Base-by-base conservation (phyloP, 2,329 filamentous ascomycete species). In the Neonectria neomacrospora region DNA sequence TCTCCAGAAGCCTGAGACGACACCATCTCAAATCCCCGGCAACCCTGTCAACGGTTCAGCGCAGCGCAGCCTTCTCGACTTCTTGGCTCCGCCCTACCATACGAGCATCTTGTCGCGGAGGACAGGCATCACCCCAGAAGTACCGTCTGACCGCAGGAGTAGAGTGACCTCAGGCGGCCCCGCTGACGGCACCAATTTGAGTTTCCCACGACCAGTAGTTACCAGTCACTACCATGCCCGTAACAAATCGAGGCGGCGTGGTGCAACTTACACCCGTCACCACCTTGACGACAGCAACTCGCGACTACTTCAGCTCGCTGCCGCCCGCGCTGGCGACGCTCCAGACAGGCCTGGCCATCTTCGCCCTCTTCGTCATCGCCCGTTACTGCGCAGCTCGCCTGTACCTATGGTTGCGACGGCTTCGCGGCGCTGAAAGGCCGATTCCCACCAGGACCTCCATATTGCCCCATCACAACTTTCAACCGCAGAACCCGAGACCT, bases 311-410 rank as follows among this genome's bases (percentile, higher is more conserved):
- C 63, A 77, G 64, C 58, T 63, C 58, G 66, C 70, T 75, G 53
- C 66, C 69, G 61, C 75, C 76, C 75, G 65, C 73, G 54, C 68
- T 73, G 60, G 65, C 70, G 32, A 71, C 69, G 50, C 57, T 77
- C 44, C 71, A 72, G 48, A 65, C 68, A 57, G 73, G 72, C 26
- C 70, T 79, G 41, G 71, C 75, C 57, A 61, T 78, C 62, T 75
- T 80, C 68, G 76, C 75, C 58, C 58, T 81, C 56, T 66, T 78
- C 60, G 58, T 77, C 60, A 75, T 80, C 65, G 73, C 75, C 60
- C 75, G 74, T 30, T 75, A 70, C 65, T 75, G 75, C 61, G 54
- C 73, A 42, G 63, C 68, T 53, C 69, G 56, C 30, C 51, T 71
- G 47, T 73, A 68, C 66, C 54, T 58, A 69, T 74, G 73, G 71